Percentiles rank a stretch among this genome's conserved stretches.
These are phyloP conservation scores for Dryas integrifolia DNA, from an alignment of 331 rosid genomes.

Conservation along the genomic window DNA sequence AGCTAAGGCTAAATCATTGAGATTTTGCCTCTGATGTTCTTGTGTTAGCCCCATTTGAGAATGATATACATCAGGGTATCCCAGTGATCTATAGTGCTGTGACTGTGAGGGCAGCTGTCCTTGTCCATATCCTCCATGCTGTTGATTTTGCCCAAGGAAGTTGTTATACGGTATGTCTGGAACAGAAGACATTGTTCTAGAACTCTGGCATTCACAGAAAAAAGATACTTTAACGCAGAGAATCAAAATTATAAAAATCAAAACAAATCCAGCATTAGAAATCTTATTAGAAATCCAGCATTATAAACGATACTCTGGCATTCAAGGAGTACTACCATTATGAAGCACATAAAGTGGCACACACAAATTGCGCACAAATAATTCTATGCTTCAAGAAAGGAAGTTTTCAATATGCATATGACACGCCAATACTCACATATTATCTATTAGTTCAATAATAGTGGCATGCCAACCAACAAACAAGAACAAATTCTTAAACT, in stretches of 20 bases:
- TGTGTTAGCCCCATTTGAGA: slow-evolving; percentile 29
- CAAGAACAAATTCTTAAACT: not conserved
- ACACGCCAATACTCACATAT: not conserved
- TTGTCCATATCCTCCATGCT: slow-evolving; percentile 24
- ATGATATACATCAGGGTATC: slow-evolving; percentile 30
- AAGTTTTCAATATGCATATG: not conserved
- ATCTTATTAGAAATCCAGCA: not conserved
- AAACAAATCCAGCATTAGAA: not conserved
- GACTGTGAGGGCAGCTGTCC: slow-evolving; percentile 28
- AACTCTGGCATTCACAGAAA: slow-evolving; percentile 35
- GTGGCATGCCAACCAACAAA: not conserved
- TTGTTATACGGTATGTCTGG: slow-evolving; percentile 32
- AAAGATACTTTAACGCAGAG: not conserved
- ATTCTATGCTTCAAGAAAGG: not conserved
- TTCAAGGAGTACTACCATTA: not conserved
- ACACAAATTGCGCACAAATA: not conserved
- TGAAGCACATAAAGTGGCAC: not conserved
- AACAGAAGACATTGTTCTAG: slow-evolving; percentile 29
- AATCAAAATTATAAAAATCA: not conserved
- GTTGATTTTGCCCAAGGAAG: slow-evolving; percentile 35
- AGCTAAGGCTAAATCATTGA: slow-evolving; percentile 13
- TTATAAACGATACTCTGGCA: too few relatives aligned
- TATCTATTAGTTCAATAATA: not conserved
- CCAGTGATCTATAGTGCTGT: slow-evolving; percentile 32
- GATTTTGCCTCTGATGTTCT: slow-evolving; percentile 33